These are phyloP conservation scores for Penicillium parvum DNA, from an alignment of 495 filamentous ascomycete genomes.

Conservation along the genomic window DNA sequence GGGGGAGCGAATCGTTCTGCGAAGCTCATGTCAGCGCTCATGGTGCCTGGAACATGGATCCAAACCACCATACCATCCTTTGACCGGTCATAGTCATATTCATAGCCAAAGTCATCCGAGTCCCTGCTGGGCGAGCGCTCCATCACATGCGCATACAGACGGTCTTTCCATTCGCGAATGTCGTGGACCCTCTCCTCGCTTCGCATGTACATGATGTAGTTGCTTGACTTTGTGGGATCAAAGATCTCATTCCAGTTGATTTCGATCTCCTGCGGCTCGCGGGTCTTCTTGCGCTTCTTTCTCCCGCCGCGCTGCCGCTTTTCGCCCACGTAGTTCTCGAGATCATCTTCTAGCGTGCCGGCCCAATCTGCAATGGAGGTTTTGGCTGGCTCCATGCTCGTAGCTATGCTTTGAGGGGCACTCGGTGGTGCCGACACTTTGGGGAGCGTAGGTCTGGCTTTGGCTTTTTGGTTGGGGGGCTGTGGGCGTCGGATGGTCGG, in stretches of 20 bases:
- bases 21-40: slow-evolving; percentile 4
- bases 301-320: slow-evolving; percentile 74
- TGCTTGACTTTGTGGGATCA: slow-evolving; percentile 78
- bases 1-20: slow-evolving; percentile 72
- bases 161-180: slow-evolving; percentile 82
- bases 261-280: slow-evolving; percentile 52
- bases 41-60: neutral
- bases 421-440: slow-evolving; percentile 33
- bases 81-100: slow-evolving; percentile 49
- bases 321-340: slow-evolving; percentile 55
- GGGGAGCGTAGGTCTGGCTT: slow-evolving; percentile 50
- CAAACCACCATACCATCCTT: slow-evolving; percentile 45
- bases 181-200: slow-evolving; percentile 81
- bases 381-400: slow-evolving; percentile 39
- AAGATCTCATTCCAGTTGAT: slow-evolving; percentile 95
- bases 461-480: slow-evolving; percentile 61
- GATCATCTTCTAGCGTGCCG: slow-evolving; percentile 70
- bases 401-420: no score
- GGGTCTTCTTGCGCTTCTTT: slow-evolving; percentile 83
- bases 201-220: slow-evolving; percentile 77
- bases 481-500: slow-evolving; percentile 80
- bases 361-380: slow-evolving; percentile 83
- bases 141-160: slow-evolving; percentile 72
- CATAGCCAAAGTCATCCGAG: slow-evolving; percentile 55
- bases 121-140: slow-evolving; percentile 48